Conservation (phyloP, 768 basidiomycete species). For the Boletus reticuloceps region DNA sequence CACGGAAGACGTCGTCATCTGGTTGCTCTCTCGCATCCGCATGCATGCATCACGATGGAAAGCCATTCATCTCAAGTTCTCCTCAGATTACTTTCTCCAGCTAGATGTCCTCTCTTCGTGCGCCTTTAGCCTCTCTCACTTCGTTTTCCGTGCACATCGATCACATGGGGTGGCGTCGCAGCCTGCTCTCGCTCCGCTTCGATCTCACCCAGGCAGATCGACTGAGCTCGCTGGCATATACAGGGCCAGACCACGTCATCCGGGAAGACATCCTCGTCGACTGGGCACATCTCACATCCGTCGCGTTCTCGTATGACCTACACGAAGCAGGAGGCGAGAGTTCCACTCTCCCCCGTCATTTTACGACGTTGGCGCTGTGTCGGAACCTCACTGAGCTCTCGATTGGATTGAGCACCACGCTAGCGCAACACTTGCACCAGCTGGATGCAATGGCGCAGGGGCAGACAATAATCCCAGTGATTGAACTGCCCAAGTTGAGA, state of each 20-base stretch:
- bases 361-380: slow-evolving; percentile 13
- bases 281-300: slow-evolving; percentile 24
- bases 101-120: slow-evolving; percentile 19
- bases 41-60: slow-evolving; percentile 23
- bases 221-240: slow-evolving; percentile 23
- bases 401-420: slow-evolving; percentile 16
- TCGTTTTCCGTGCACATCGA: slow-evolving; percentile 25
- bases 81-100: slow-evolving; percentile 24
- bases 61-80: slow-evolving; percentile 25
- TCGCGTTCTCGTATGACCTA: slow-evolving; percentile 23
- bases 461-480: not conserved
- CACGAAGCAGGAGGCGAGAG: slow-evolving; percentile 26
- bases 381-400: slow-evolving; percentile 22
- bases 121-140: slow-evolving; percentile 18
- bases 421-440: slow-evolving; percentile 15
- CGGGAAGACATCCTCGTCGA: slow-evolving; percentile 22
- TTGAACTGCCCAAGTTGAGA: slow-evolving; percentile 19
- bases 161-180: slow-evolving; percentile 28
- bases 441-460: slow-evolving; percentile 4
- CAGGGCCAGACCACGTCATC: slow-evolving; percentile 21
- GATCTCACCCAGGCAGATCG: slow-evolving; percentile 16
- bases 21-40: slow-evolving; percentile 19
- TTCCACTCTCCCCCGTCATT: slow-evolving; percentile 19
- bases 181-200: slow-evolving; percentile 17
- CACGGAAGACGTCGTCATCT: slow-evolving; percentile 17